These are phyloP conservation scores for Heimioporus sp. DNA, from an alignment of 768 basidiomycete genomes.

Conservation along the genomic window DNA sequence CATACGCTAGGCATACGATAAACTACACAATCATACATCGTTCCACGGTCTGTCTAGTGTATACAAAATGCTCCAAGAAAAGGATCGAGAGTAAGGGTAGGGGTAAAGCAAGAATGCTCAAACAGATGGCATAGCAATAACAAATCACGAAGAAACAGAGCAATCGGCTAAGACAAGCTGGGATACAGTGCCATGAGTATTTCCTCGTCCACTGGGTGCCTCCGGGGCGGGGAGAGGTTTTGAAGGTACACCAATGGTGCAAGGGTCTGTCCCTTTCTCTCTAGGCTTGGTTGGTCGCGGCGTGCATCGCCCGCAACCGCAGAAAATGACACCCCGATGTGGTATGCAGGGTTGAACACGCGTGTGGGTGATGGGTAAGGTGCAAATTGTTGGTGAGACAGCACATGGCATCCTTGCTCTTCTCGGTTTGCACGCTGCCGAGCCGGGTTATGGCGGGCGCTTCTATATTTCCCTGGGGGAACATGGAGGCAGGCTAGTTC, in stretches of 20 bases:
- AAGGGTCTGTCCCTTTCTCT: slow-evolving; percentile 34
- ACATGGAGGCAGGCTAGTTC: slow-evolving; percentile 51
- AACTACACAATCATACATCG: slow-evolving; percentile 20
- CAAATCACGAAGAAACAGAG: slow-evolving; percentile 7
- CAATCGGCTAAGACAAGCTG: slow-evolving; percentile 24
- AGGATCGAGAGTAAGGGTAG: slow-evolving; percentile 3
- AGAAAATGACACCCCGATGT: background rate
- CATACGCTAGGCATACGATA: background rate
- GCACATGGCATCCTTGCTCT: slow-evolving; percentile 15
- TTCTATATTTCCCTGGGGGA: slow-evolving; percentile 60
- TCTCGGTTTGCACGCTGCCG: slow-evolving; percentile 33
- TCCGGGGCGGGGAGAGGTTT: slow-evolving; percentile 55
- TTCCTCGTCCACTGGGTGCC: slow-evolving; percentile 71
- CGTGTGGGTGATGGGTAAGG: slow-evolving; percentile 32
- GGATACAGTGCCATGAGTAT: slow-evolving; percentile 59
- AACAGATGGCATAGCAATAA: slow-evolving; percentile 8
- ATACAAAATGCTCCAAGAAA: slow-evolving; percentile 28
- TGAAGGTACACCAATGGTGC: slow-evolving; percentile 66
- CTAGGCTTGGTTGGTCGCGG: slow-evolving; percentile 3
- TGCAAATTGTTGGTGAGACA: slow-evolving; percentile 24
- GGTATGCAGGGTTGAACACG: slow-evolving; percentile 8
- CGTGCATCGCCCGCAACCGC: background rate
- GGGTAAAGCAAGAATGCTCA: slow-evolving; percentile 3
- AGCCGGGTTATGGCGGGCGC: slow-evolving; percentile 58
- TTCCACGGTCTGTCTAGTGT: slow-evolving; percentile 19